Base-by-base conservation (phyloP, 345 rosid species). In the Clausena lansium region DNA sequence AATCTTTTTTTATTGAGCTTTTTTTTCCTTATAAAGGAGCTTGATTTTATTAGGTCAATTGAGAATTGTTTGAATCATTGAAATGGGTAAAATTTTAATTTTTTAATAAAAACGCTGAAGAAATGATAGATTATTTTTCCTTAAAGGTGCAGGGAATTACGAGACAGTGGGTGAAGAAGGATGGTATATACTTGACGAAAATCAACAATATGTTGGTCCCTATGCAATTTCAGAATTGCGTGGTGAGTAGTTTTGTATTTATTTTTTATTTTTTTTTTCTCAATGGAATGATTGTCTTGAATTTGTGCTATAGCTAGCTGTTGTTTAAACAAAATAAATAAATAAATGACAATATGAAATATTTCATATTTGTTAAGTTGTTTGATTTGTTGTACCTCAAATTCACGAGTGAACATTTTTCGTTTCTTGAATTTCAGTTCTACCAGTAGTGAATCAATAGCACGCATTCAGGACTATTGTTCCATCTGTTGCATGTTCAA, bases 121-220 rank as follows among this genome's bases (percentile, higher is more conserved):
- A 71, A 32, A 24, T 27, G 28, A 7, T 45, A 1, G 14, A 19
- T 10, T 71, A 7, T 28, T 54, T 9, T 75, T 57, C n/a, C 2
- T 75, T 60, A 19, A 60, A 79, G 78, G 63, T 54, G 67, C 81
- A 17, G 77, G 54, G 33, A 39, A 39, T 75, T 50, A 45, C 68
- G 71, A 25, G 19, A 61, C 61, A 27, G 81, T 32, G 82, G 83
- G 77, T 50, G 94, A 81, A 70, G 86, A 76, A 24, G 93, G 88
- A 33, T 96, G 99, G 99, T 94, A 85, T 81, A 81, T 96, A 79
- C 93, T 96, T 70, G 94, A 87, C 41, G 91, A 82, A 74, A 84
- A 92, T 74, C 94, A 91, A 81, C 87, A 94, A 66, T 83, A 68
- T 61, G 33, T 91, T 30, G 99, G 99, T 67, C 99, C 99, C 5